Evolutionary conservation across 495 filamentous ascomycete genomes (phyloP), one percentile per base, ranked within the genome.

Genomic region (Neurospora sp.): DNA sequence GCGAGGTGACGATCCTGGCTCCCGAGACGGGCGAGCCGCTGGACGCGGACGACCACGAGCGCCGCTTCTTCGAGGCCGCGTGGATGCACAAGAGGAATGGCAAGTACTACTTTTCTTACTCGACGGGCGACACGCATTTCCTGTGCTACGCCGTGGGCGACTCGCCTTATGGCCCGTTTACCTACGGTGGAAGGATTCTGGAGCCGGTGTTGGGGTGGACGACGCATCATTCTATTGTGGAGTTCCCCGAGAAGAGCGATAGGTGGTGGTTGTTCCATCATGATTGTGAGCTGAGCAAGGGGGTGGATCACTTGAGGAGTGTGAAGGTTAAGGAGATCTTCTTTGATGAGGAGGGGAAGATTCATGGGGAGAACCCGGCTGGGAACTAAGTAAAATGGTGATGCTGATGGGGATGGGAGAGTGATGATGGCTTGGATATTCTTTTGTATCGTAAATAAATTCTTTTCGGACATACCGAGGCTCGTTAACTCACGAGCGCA

Each of bases 121-220:
- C 90, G 75, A 93, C 91, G 14, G 91, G 91, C 44, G 91, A 93
- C 80, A 90, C 90, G 72, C 91, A 93, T 79, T 91, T 83, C 76
- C 81, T 93, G n/a, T 87, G 79, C 72, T 93, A 92, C 80, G 91
- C 90, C 5, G 85, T 82, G 37, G 87, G 90, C 3, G 80, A 85
- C 6, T 87, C 79, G 75, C 91, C 91, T 9, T 80, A 88, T 31
- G 91, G 91, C 2, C 91, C 91, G 16, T 93, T 93, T 76, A 90
- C 86, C 18, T 93, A 92, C 72, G 86, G 84, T 8, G 91, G 91
- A 3, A 80, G 88, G 44, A 91, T 93, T 74, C 79, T 93, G 71
- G 91, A 93, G 84, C 91, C 91, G 2, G 91, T 93, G 74, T 77
- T 91, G 4, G 91, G 91, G 6, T 93, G 91, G 91, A 93, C 91